A percentile compares a stretch with the other conserved stretches of the same genome.
phyloP scores from a whole-genome alignment of 805 yeast genomes.

The Spathaspora gorwiae region DNA sequence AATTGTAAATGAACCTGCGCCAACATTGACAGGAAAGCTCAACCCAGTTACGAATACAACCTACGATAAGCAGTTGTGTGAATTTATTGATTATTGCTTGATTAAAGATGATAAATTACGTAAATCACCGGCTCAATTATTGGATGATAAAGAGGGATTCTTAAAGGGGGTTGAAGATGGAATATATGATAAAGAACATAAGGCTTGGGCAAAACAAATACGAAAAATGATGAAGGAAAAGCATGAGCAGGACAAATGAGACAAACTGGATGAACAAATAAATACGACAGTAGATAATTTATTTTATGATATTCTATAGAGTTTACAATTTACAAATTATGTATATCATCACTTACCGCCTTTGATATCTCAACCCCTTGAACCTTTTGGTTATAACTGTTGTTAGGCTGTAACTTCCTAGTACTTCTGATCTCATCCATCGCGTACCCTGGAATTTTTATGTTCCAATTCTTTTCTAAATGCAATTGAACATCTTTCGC shows the following conservation, averaged over 20 bases:
- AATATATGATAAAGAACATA: conserved; percentile 31
- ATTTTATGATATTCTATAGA: background rate
- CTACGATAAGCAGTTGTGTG: conserved; percentile 50
- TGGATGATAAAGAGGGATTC: conserved; percentile 31
- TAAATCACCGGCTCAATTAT: conserved; percentile 68
- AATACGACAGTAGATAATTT: too few relatives aligned
- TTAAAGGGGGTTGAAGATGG: conserved; percentile 28
- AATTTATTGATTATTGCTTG: conserved; percentile 71
- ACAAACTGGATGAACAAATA: too few relatives aligned
- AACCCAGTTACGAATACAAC: conserved; percentile 20
- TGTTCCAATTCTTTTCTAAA: conserved; percentile 90
- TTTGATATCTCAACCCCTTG: conserved; percentile 64
- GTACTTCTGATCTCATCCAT: conserved; percentile 84
- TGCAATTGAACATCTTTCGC: conserved; percentile 88
- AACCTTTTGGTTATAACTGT: conserved; percentile 59
- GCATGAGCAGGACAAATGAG: conserved; percentile 6
- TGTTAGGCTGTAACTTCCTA: conserved; percentile 65
- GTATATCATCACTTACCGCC: conserved; percentile 50
- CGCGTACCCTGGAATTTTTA: conserved; percentile 88
- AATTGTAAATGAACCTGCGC: conserved; percentile 91
- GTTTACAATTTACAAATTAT: conserved; percentile 4
- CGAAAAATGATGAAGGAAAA: conserved; percentile 29
- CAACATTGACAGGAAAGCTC: conserved; percentile 45
- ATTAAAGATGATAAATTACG: conserved; percentile 64
- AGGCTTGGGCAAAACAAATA: conserved; percentile 38